A percentile compares a stretch with the other conserved stretches of the same genome.
These are phyloP conservation scores for Lepiota brunneoincarnata DNA, from an alignment of 768 basidiomycete species.

Conservation along the genomic window DNA sequence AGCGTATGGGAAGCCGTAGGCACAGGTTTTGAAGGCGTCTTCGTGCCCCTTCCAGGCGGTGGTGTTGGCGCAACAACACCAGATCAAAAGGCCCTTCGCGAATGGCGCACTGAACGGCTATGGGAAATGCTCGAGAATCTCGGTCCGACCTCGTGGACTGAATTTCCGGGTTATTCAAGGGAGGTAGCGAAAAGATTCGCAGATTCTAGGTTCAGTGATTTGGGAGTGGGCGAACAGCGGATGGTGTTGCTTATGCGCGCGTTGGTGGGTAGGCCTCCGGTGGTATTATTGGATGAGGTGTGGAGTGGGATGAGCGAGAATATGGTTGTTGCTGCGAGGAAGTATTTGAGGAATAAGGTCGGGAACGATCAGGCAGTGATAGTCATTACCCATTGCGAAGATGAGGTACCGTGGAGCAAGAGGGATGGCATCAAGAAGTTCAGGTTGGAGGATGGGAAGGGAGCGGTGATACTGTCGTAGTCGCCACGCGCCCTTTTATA, in stretches of 20 bases:
- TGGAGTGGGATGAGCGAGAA: slow-evolving; percentile 89
- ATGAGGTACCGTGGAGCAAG: slow-evolving; percentile 81
- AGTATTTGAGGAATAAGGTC: slow-evolving; percentile 57
- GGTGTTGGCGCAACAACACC: slow-evolving; percentile 44
- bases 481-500: too few relatives aligned
- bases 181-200: slow-evolving; percentile 34
- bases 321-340: slow-evolving; percentile 65
- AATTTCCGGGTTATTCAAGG: background rate
- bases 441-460: slow-evolving; percentile 26
- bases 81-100: slow-evolving; percentile 22
- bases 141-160: slow-evolving; percentile 53
- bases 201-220: slow-evolving; percentile 51
- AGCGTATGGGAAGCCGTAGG: slow-evolving; percentile 78
- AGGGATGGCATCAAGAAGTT: slow-evolving; percentile 49
- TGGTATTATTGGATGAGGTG: slow-evolving; percentile 88
- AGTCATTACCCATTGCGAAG: slow-evolving; percentile 88
- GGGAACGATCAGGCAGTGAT: slow-evolving; percentile 69
- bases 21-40: slow-evolving; percentile 89
- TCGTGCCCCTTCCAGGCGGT: slow-evolving; percentile 44
- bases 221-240: slow-evolving; percentile 75
- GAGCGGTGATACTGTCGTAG: too few relatives aligned
- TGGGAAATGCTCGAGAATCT: slow-evolving; percentile 63
- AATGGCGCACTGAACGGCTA: slow-evolving; percentile 34
- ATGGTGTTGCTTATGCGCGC: slow-evolving; percentile 84
- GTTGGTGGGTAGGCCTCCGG: slow-evolving; percentile 66